These are phyloP conservation scores for Proliferodiscus dingleyae DNA, from an alignment of 2,329 filamentous ascomycete genomes.

Conservation along the genomic window DNA sequence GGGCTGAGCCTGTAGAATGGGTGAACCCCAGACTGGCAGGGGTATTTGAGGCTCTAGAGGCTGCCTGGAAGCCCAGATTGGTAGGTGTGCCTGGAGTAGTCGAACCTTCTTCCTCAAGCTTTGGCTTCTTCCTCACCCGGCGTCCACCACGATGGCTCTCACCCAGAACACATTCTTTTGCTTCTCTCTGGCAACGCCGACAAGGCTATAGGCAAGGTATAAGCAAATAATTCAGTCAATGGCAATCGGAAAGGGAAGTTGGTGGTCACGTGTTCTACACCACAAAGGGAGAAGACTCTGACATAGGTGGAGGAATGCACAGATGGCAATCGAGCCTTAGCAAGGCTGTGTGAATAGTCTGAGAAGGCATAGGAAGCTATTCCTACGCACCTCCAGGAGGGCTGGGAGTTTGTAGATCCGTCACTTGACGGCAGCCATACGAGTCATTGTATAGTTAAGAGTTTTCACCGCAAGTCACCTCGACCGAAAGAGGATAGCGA, in stretches of 20 bases:
- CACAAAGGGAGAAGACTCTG: not conserved
- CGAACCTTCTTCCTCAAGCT: conserved; percentile 15
- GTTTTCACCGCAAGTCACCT: too few species aligned
- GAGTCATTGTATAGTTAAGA: too few species aligned
- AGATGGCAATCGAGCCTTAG: too few species aligned
- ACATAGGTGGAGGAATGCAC: too few species aligned
- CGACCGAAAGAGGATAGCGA: not conserved
- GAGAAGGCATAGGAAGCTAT: too few species aligned
- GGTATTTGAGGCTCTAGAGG: conserved; percentile 3
- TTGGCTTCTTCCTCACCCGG: conserved; percentile 30
- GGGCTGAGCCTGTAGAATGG: conserved; percentile 4
- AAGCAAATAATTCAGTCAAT: too few species aligned
- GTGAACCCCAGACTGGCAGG: conserved; percentile 4
- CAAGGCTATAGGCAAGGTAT: conserved; percentile 24
- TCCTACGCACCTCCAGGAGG: too few species aligned
- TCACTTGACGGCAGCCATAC: too few species aligned
- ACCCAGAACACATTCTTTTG: conserved; percentile 29
- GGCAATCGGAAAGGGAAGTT: not conserved
- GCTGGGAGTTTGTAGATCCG: too few species aligned
- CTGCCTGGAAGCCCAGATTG: conserved; percentile 3
- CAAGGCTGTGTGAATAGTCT: too few species aligned
- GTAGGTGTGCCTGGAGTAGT: conserved; percentile 1
- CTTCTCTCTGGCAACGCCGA: conserved; percentile 30
- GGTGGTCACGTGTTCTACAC: not conserved
- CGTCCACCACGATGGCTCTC: conserved; percentile 31